Evolutionary conservation across 345 rosid genomes (phyloP), one percentile per base, ranked within the genome.

Genomic region (Gynandropsis gynandra): DNA sequence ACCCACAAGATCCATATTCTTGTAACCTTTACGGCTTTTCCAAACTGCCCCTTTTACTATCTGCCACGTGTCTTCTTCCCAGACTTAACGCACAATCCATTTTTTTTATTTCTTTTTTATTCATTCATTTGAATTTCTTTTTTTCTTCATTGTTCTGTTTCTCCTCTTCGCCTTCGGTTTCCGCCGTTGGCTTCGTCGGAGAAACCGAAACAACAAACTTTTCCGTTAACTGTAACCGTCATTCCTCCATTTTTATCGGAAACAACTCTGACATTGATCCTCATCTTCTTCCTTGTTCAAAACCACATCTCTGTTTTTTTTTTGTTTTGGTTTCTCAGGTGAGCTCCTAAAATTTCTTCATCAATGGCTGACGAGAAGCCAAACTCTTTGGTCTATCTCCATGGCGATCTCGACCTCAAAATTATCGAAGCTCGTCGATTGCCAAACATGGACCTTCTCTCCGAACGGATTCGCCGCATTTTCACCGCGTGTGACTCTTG

Each of bases 401-500:
- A 89, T 54, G 97, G 97, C 29, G 89, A 85, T 51, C 80, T 89
- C 36, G 87, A 85, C 16, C 63, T 89, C 27, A 72, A 47, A 13
- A 81, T 89, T 61, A 62, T 76, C 9, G 93, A 85, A 59, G 97
- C 95, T 32, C 80, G 89, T 5, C 40, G 70, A 33, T 65, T 89
- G 20, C 97, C 95, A 0, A 89, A 89, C 59, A 89, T 89, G 95
- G 97, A 85, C 63, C 56, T 89, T 17, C 35, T 79, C 19, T 54
- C 81, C 1, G 83, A 76, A 56, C 83, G 80, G 12, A 42, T 89
- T 18, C 83, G 87, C 10, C 73, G 74, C 6, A 76, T 58, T 56
- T 73, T 85, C 58, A 13, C 58, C 9, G 69, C 75, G 0, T 74
- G 76, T 17, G 68, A 70, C 24, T 0, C 55, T 9, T 79, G 76